phyloP scores from a whole-genome alignment of 495 filamentous ascomycete genomes.

The Penicillium macrosclerotiorum region DNA sequence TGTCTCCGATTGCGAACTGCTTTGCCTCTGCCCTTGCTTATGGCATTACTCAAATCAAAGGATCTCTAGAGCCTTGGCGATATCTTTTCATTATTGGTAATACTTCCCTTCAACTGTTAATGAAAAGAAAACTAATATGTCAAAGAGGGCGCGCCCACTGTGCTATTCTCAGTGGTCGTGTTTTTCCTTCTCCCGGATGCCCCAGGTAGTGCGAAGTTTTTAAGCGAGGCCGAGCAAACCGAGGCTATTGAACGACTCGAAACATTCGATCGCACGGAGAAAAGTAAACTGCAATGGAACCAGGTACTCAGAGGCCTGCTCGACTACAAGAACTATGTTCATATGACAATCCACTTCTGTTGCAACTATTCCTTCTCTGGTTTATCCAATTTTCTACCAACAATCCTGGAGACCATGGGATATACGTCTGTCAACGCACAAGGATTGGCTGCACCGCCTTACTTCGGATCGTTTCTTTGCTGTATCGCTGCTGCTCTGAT shows the following conservation, averaged over 20 bases:
- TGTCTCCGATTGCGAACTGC: conserved; percentile 70
- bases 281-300: conserved; percentile 17
- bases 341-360: conserved; percentile 28
- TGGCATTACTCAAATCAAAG: conserved; percentile 56
- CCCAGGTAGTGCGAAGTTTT: conserved; percentile 62
- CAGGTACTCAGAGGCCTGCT: conserved; percentile 22
- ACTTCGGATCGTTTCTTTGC: conserved; percentile 65
- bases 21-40: conserved; percentile 76
- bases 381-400: conserved; percentile 72
- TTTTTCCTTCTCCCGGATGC: conserved; percentile 65
- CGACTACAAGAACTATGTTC: conserved; percentile 32
- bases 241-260: conserved; percentile 26
- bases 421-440: conserved; percentile 64
- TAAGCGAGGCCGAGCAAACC: conserved; percentile 56
- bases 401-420: conserved; percentile 68
- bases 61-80: conserved; percentile 24
- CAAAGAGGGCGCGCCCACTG: conserved; percentile 68
- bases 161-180: conserved; percentile 57
- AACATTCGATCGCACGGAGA: conserved; percentile 21
- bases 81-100: conserved; percentile 31
- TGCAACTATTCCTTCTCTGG: conserved; percentile 30
- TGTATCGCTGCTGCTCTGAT: conserved; percentile 58
- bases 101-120: not conserved
- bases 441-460: conserved; percentile 70
- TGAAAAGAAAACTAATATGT: conserved; percentile 39